phyloP scores from a whole-genome alignment of 805 yeast genomes.

The Metahyphopichia silvanorum region DNA sequence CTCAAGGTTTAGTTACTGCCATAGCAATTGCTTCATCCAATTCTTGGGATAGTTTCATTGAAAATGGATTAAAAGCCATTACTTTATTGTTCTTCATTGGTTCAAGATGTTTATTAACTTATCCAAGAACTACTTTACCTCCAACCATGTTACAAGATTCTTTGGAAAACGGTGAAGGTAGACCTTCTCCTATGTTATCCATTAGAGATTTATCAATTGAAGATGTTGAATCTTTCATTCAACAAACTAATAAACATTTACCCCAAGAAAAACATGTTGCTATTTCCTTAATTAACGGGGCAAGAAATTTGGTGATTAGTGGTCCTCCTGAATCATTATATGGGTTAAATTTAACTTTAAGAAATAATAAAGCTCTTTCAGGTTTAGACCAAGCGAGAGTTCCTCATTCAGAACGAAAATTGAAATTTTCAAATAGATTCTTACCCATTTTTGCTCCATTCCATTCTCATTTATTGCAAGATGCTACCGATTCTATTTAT shows the following conservation, averaged over 20 bases:
- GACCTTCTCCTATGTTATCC: conserved; percentile 96
- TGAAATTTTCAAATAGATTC: conserved; percentile 89
- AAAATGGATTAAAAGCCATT: conserved; percentile 71
- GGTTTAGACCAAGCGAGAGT: conserved; percentile 95
- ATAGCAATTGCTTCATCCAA: conserved; percentile 79
- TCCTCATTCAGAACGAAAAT: conserved; percentile 90
- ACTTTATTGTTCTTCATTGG: conserved; percentile 90
- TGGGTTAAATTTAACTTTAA: conserved; percentile 87
- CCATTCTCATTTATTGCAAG: conserved; percentile 82
- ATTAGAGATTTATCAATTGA: conserved; percentile 80
- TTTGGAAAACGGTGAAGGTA: conserved; percentile 90
- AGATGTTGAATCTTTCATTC: conserved; percentile 77
- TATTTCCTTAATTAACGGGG: conserved; percentile 91
- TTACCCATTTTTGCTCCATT: conserved; percentile 95
- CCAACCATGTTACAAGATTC: conserved; percentile 92
- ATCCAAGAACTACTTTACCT: conserved; percentile 91
- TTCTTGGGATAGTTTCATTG: conserved; percentile 81
- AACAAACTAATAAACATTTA: conserved; percentile 87
- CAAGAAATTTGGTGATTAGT: conserved; percentile 88
- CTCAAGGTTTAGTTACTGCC: conserved; percentile 91
- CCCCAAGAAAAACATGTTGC: conserved; percentile 89
- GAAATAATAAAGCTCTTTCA: conserved; percentile 91
- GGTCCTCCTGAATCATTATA: conserved; percentile 98
- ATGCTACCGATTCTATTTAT: conserved; percentile 65
- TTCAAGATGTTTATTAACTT: conserved; percentile 82